Evolutionary conservation across 352 stramenopile species (phyloP).

Genomic region (Pythium grandisporangium): DNA sequence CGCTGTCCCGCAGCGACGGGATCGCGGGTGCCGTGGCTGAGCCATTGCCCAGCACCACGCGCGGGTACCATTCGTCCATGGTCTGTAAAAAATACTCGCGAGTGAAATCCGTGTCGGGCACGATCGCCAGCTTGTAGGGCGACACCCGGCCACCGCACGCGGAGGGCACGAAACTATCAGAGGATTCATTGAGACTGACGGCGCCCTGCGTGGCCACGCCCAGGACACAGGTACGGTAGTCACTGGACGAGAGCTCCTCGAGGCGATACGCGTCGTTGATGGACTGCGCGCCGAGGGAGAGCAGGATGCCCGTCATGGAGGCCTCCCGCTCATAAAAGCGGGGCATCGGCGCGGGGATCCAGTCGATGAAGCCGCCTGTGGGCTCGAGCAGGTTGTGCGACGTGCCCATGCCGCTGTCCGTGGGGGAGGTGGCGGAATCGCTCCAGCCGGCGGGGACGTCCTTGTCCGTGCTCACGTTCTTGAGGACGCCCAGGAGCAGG

Average conservation of each 20-base stretch:
- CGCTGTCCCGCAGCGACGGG: slow-evolving; percentile 41
- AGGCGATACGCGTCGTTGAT: slow-evolving; percentile 24
- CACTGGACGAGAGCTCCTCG: slow-evolving; percentile 22
- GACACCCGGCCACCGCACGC: slow-evolving; percentile 25
- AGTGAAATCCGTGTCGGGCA: slow-evolving; percentile 51
- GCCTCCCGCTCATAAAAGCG: slow-evolving; percentile 48
- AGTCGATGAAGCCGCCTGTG: slow-evolving; percentile 16
- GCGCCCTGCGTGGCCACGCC: slow-evolving; percentile 18
- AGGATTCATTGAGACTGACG: slow-evolving; percentile 23
- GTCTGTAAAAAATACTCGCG: slow-evolving; percentile 56
- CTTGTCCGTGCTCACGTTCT: slow-evolving; percentile 33
- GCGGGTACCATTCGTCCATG: slow-evolving; percentile 55
- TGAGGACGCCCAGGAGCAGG: slow-evolving; percentile 42
- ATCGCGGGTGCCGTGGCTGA: slow-evolving; percentile 16
- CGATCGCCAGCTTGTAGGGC: slow-evolving; percentile 55
- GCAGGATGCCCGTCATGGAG: slow-evolving; percentile 36
- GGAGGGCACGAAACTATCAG: slow-evolving; percentile 20
- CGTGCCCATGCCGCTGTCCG: slow-evolving; percentile 19
- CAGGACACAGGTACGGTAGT: slow-evolving; percentile 18
- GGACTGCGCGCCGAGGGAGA: slow-evolving; percentile 36
- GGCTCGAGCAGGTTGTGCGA: slow-evolving; percentile 48
- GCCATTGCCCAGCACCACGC: slow-evolving; percentile 22
- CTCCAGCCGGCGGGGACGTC: slow-evolving; percentile 42
- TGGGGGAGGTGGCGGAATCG: slow-evolving; percentile 10
- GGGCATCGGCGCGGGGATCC: slow-evolving; percentile 18